phyloP scores from a whole-genome alignment of 164 flowering plant species.

The Nymphaea thermarum region DNA sequence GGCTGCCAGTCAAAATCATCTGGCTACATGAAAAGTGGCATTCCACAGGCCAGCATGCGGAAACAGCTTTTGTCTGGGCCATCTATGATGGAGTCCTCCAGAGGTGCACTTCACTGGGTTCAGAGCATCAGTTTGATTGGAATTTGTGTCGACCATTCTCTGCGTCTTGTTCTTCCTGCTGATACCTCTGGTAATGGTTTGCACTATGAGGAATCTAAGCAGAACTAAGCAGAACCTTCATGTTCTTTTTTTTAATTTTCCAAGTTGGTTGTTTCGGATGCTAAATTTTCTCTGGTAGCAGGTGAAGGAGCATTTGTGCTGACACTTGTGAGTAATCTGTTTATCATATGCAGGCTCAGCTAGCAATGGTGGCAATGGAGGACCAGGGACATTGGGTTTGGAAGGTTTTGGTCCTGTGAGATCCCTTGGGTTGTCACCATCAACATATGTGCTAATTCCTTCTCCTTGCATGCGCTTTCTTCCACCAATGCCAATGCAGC shows the following conservation, averaged over 20 bases:
- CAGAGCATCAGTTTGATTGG: conserved; percentile 84
- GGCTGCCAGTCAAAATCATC: conserved; percentile 62
- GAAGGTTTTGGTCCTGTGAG: conserved; percentile 88
- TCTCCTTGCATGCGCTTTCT: conserved; percentile 87
- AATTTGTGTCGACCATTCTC: conserved; percentile 68
- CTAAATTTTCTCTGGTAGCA: background rate
- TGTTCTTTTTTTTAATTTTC: too few relatives aligned
- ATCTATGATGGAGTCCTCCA: conserved; percentile 44
- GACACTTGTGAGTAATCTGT: background rate
- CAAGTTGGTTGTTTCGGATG: background rate
- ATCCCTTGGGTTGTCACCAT: conserved; percentile 70
- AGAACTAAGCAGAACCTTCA: background rate
- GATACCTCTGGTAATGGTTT: conserved; percentile 22
- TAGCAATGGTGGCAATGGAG: conserved; percentile 16
- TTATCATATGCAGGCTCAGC: conserved; percentile 23
- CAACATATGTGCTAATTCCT: conserved; percentile 68
- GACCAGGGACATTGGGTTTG: conserved; percentile 26
- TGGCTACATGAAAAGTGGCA: conserved; percentile 57
- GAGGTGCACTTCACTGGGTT: conserved; percentile 85
- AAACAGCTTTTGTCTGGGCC: conserved; percentile 65
- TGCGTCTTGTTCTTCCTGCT: conserved; percentile 57
- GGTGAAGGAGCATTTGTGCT: background rate
- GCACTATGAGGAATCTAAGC: background rate
- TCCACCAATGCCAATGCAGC: conserved; percentile 76
- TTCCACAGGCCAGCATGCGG: conserved; percentile 60